These are phyloP conservation scores for Gaultheria prostrata DNA, from an alignment of 148 eudicot species.

Conservation along the genomic window DNA sequence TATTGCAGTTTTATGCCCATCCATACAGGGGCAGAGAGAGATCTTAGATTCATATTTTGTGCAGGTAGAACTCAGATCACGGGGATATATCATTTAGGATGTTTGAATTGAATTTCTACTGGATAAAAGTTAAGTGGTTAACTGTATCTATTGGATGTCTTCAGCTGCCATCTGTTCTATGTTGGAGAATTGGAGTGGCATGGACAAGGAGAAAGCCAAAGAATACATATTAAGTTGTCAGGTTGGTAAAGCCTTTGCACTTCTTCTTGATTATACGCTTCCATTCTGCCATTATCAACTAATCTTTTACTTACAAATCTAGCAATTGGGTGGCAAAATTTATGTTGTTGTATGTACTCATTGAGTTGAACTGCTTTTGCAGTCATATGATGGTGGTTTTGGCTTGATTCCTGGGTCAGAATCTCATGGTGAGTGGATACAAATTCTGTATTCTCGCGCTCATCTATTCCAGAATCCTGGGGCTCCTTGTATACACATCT, in stretches of 20 bases:
- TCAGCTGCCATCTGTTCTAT: conserved; percentile 81
- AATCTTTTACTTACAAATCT: background rate
- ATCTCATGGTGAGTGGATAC: conserved; percentile 82
- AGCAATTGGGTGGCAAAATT: background rate
- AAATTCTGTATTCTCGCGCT: background rate
- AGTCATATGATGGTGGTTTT: conserved; percentile 99
- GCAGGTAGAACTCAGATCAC: conserved; percentile 57
- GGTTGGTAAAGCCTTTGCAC: conserved; percentile 39
- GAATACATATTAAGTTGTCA: conserved; percentile 75
- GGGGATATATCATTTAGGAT: background rate
- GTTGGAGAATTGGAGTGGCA: conserved; percentile 86
- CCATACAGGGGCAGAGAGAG: conserved; percentile 84
- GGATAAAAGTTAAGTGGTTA: background rate
- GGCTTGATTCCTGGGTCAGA: conserved; percentile 91
- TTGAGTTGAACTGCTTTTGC: conserved; percentile 27
- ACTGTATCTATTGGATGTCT: conserved; percentile 9
- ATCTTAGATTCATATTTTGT: conserved; percentile 87
- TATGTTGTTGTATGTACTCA: conserved; percentile 10
- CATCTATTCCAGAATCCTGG: background rate
- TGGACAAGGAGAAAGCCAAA: conserved; percentile 80
- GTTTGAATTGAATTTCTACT: conserved; percentile 7
- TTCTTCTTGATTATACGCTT: background rate
- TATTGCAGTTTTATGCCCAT: conserved; percentile 79
- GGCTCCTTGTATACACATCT: background rate
- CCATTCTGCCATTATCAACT: background rate